Conservation (phyloP, 176 grass and related monocot genomes). For the Aegilops sharonensis region DNA sequence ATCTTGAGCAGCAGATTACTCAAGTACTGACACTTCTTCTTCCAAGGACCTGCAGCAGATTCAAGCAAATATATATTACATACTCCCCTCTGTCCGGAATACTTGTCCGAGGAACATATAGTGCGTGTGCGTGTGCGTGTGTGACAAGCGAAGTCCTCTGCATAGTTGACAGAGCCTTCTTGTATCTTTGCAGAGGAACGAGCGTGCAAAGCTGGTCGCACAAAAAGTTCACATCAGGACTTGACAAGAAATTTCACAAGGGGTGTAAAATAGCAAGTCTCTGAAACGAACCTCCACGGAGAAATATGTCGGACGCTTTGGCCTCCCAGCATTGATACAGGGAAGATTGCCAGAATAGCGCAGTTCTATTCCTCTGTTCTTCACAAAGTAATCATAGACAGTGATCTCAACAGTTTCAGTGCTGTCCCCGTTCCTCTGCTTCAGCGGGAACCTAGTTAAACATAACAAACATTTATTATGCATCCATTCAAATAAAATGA, state of each 20-base stretch:
- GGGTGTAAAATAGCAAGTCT: neutral
- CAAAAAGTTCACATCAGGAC: too few relatives aligned
- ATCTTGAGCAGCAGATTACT: slow-evolving; percentile 88
- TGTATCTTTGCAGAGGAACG: too few relatives aligned
- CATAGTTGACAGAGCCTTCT: too few relatives aligned
- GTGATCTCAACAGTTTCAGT: slow-evolving; percentile 50
- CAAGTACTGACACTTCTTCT: slow-evolving; percentile 80
- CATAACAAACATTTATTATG: neutral
- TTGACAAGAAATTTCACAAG: too few relatives aligned
- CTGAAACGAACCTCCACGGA: slow-evolving; percentile 62
- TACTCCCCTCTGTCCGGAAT: too few relatives aligned
- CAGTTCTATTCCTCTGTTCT: slow-evolving; percentile 48
- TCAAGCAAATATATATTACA: slow-evolving; percentile 18
- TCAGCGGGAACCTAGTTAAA: slow-evolving; percentile 51
- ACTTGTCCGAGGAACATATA: too few relatives aligned
- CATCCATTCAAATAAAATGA: too few relatives aligned
- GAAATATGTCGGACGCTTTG: slow-evolving; percentile 71
- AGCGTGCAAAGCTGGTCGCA: too few relatives aligned
- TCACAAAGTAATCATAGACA: slow-evolving; percentile 68
- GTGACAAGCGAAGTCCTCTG: too few relatives aligned
- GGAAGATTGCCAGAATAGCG: slow-evolving; percentile 66
- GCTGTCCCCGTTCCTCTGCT: slow-evolving; percentile 32
- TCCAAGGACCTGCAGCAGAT: slow-evolving; percentile 71
- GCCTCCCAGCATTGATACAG: slow-evolving; percentile 77
- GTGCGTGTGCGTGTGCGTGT: too few relatives aligned